Percentiles rank a stretch among this genome's conserved stretches.
Evolutionary conservation across 352 stramenopile species (phyloP).

Genomic region (Pelagophyceae sp.): DNA sequence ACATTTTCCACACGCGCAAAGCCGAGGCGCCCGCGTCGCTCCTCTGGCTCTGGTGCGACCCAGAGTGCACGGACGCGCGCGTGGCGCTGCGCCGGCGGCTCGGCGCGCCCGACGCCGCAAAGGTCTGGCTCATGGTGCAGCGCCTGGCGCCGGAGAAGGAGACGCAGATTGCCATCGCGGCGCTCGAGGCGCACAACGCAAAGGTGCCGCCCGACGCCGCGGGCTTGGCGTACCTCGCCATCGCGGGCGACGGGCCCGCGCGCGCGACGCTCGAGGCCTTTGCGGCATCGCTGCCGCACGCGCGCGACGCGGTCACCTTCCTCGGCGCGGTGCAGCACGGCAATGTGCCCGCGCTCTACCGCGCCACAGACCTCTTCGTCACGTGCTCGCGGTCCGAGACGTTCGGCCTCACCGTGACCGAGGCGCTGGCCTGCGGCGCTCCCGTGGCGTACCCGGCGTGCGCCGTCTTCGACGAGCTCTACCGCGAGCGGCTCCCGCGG

Average conservation of each 20-base stretch:
- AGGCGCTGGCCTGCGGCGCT: not conserved
- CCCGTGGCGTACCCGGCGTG: not conserved
- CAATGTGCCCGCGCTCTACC: not conserved
- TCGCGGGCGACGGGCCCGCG: not conserved
- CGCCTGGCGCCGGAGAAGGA: not conserved
- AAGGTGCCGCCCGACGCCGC: not conserved
- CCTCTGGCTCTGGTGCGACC: not conserved
- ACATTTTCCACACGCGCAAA: not conserved
- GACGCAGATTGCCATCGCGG: not conserved
- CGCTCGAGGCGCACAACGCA: not conserved
- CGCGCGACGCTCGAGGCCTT: not conserved
- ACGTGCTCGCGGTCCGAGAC: slow-evolving; percentile 5
- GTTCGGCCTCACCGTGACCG: slow-evolving; percentile 5
- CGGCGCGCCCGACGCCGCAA: not conserved
- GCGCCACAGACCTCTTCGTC: not conserved
- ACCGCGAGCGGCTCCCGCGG: not conserved
- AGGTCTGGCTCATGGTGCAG: slow-evolving; percentile 4
- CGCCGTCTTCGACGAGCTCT: slow-evolving; percentile 10
- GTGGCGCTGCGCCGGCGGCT: not conserved
- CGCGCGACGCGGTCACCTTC: not conserved
- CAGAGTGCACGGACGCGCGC: not conserved
- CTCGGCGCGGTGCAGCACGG: not conserved
- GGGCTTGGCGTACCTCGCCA: not conserved
- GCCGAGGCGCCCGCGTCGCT: not conserved
- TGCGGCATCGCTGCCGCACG: not conserved